Base-by-base conservation (phyloP, 768 basidiomycete genomes). In the Tulasnella sp. region DNA sequence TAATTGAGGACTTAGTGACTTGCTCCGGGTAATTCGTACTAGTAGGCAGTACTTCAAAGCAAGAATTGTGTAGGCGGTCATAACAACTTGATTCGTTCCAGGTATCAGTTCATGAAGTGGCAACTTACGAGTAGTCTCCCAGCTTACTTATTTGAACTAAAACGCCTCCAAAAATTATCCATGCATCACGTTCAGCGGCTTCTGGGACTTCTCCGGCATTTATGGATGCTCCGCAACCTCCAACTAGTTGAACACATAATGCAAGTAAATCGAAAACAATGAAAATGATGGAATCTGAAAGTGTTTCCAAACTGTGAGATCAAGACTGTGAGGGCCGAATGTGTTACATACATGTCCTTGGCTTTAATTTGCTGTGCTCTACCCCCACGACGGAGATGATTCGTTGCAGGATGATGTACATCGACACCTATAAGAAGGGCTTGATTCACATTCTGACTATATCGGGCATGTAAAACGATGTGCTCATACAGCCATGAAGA, bases 381-480 rank as follows among this genome's bases (percentile, higher is more conserved):
- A 66, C 48, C 0, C 78, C 78, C 0, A 78, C 57, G 0, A 57
- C 58, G 2, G 54, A 41, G 16, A 77, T 72, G 34, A 78, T 67
- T 12, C 61, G 61, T 2, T 72, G 72, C 28, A 78, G 67, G 34
- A 77, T 70, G 32, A 77, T 62, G 56, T 78, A 80, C 53, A 71
- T 73, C 8, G 64, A 77, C 0, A 76, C 78, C 4, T 78, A 60
- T 7, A 79, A 64, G 1, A 75, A 75, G 0, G n/a, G n/a, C n/a
- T n/a, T n/a, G n/a, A n/a, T n/a, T n/a, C n/a, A n/a, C n/a, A n/a
- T n/a, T n/a, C n/a, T n/a, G n/a, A n/a, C n/a, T n/a, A n/a, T n/a
- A n/a, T n/a, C n/a, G n/a, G n/a, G n/a, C n/a, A n/a, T n/a, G n/a
- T n/a, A n/a, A n/a, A n/a, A n/a, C n/a, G n/a, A n/a, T n/a, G n/a